Conservation (phyloP, 2,329 filamentous ascomycete species). For the Coniella lustricola region DNA sequence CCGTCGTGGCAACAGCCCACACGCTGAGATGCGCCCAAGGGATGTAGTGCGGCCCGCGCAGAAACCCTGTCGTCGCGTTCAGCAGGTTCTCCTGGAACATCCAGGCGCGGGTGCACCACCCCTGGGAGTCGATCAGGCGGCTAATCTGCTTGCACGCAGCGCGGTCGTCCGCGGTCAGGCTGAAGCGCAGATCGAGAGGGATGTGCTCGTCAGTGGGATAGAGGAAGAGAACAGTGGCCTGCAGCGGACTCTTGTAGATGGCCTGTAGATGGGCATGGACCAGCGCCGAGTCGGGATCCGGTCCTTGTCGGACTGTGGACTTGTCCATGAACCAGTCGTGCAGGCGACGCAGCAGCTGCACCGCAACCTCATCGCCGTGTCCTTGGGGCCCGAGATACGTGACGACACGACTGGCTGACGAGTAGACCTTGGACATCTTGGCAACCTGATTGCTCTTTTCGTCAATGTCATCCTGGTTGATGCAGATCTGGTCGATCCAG, state of each 20-base stretch:
- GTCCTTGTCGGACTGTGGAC: too few species aligned
- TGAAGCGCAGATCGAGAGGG: too few species aligned
- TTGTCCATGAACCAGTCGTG: too few species aligned
- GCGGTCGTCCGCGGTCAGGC: too few species aligned
- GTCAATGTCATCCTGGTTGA: neutral
- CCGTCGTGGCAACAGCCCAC: neutral
- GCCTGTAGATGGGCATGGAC: too few species aligned
- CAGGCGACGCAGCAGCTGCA: neutral
- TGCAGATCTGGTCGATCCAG: slow-evolving; percentile 5
- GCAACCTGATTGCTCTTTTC: slow-evolving; percentile 1
- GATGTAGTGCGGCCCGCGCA: neutral
- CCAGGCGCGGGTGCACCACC: neutral
- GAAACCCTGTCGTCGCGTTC: neutral
- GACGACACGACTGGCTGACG: neutral
- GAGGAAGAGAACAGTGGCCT: too few species aligned
- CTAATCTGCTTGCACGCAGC: too few species aligned
- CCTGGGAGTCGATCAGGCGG: too few species aligned
- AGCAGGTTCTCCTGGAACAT: neutral
- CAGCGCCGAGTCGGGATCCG: too few species aligned
- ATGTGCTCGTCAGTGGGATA: too few species aligned
- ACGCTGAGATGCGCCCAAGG: neutral
- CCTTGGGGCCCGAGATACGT: neutral
- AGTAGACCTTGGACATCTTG: slow-evolving; percentile 1
- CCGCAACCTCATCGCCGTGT: neutral
- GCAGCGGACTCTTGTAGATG: too few species aligned